Percentiles rank a stretch among this genome's conserved stretches.
These are phyloP conservation scores for Pythium grandisporangium DNA, from an alignment of 352 stramenopile species.

Conservation along the genomic window DNA sequence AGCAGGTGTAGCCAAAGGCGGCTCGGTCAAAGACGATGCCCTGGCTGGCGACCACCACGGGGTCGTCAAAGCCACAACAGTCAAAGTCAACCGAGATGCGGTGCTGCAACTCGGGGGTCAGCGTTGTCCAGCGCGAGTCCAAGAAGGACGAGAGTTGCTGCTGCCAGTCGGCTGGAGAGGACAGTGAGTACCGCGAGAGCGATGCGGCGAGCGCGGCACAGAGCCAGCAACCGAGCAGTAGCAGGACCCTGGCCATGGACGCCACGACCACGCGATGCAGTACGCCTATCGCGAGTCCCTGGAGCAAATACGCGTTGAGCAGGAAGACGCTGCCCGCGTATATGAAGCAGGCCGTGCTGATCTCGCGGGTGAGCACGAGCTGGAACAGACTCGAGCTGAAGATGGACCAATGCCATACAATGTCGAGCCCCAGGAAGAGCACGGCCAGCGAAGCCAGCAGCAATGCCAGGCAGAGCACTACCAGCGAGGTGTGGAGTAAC, in stretches of 20 bases:
- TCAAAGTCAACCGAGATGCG: slow-evolving; percentile 16
- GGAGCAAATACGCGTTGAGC: slow-evolving; percentile 14
- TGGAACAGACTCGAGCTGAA: slow-evolving; percentile 24
- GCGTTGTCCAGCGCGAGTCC: slow-evolving; percentile 16
- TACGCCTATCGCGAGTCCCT: not conserved
- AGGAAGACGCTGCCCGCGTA: slow-evolving; percentile 2
- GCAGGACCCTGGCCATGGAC: not conserved
- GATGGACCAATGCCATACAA: slow-evolving; percentile 17
- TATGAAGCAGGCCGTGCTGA: slow-evolving; percentile 18
- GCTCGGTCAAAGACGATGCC: slow-evolving; percentile 15
- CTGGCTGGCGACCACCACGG: slow-evolving; percentile 8
- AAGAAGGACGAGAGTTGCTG: slow-evolving; percentile 8
- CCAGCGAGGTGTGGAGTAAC: not conserved
- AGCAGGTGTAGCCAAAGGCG: slow-evolving; percentile 10
- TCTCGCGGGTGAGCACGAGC: slow-evolving; percentile 16
- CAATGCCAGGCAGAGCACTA: slow-evolving; percentile 1
- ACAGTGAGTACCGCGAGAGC: slow-evolving; percentile 3
- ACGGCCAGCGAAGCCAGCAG: slow-evolving; percentile 10
- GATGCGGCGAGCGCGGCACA: slow-evolving; percentile 10
- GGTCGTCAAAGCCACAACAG: slow-evolving; percentile 27
- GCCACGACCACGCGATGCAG: slow-evolving; percentile 17
- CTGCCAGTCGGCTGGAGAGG: slow-evolving; percentile 7
- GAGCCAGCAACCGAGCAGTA: slow-evolving; percentile 11
- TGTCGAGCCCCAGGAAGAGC: slow-evolving; percentile 19
- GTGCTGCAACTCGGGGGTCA: slow-evolving; percentile 11